phyloP scores from a whole-genome alignment of 2,329 filamentous ascomycete species.

The Fusarium sp. region DNA sequence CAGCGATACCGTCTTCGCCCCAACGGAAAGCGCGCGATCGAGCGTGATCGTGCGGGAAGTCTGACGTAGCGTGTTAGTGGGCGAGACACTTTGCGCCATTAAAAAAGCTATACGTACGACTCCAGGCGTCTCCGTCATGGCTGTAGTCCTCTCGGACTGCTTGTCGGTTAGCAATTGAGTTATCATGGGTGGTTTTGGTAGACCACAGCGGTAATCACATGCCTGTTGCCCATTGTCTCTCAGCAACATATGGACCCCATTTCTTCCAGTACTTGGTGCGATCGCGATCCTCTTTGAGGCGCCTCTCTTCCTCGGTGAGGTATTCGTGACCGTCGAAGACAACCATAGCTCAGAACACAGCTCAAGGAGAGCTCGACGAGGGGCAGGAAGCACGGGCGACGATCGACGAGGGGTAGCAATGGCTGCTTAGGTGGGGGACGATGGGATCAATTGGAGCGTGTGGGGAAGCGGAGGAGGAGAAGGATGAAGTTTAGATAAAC shows the following conservation, averaged over 20 bases:
- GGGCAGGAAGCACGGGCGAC: conserved; percentile 35
- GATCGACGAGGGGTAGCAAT: conserved; percentile 40
- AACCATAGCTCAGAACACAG: conserved; percentile 71
- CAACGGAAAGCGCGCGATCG: conserved; percentile 90
- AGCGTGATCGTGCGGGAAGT: conserved; percentile 94
- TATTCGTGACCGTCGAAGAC: conserved; percentile 89
- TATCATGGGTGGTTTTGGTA: conserved; percentile 16
- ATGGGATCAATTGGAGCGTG: conserved; percentile 37
- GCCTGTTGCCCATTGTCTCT: conserved; percentile 96
- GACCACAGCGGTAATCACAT: conserved; percentile 47
- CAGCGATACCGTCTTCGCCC: conserved; percentile 97
- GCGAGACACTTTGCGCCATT: conserved; percentile 6
- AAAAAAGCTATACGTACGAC: conserved; percentile 70
- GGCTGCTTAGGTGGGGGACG: conserved; percentile 31
- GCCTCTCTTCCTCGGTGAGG: conserved; percentile 88
- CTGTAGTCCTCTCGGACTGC: conserved; percentile 88
- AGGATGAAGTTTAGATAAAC: conserved; percentile 15
- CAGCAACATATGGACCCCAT: conserved; percentile 94
- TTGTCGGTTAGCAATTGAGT: conserved; percentile 41
- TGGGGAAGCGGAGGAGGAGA: conserved; percentile 31
- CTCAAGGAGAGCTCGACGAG: conserved; percentile 26
- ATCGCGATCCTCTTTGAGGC: conserved; percentile 85
- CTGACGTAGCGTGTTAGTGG: conserved; percentile 57
- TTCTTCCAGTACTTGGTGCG: conserved; percentile 95
- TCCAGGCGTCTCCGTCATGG: conserved; percentile 93